Conservation (phyloP, 2,329 filamentous ascomycete genomes). For the Ceratocystis alfenasii region DNA sequence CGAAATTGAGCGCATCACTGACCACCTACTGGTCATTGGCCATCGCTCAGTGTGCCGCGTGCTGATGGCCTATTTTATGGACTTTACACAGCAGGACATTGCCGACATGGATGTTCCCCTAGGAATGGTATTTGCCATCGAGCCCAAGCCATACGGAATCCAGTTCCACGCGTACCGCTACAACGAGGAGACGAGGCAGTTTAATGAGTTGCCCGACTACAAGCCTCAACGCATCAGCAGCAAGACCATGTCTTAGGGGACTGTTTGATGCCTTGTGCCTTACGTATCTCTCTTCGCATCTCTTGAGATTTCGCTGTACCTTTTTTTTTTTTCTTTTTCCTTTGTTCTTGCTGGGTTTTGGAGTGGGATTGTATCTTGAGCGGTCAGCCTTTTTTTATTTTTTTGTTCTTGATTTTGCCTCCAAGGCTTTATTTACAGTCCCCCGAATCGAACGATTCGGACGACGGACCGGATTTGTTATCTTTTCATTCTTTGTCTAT, state of each 20-base stretch:
- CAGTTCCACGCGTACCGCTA: constrained; percentile 95
- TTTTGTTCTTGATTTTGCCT: constrained; percentile 12
- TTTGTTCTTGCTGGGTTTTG: constrained; percentile 11
- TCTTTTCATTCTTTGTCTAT: not conserved
- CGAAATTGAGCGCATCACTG: constrained; percentile 92
- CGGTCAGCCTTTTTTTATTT: constrained; percentile 12
- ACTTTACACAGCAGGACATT: constrained; percentile 78
- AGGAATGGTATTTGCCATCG: constrained; percentile 86
- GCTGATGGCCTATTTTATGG: constrained; percentile 91
- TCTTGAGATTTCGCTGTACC: no score
- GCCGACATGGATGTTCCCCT: constrained; percentile 89
- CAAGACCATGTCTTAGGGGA: constrained; percentile 1
- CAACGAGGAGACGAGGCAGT: constrained; percentile 64
- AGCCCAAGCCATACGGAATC: constrained; percentile 95
- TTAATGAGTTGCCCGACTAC: constrained; percentile 77
- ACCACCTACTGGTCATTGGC: constrained; percentile 83
- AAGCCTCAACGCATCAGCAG: constrained; percentile 41
- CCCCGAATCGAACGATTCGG: not conserved
- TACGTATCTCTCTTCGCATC: not conserved
- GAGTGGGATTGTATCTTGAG: not conserved
- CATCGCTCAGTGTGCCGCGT: constrained; percentile 89
- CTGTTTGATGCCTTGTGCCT: not conserved
- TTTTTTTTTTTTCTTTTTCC: constrained; percentile 4
- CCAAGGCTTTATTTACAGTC: not conserved
- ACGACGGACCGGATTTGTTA: not conserved